Percentiles rank a stretch among this genome's conserved stretches.
These are phyloP conservation scores for Neonectria faginata DNA, from an alignment of 2,329 filamentous ascomycete genomes.

Conservation along the genomic window DNA sequence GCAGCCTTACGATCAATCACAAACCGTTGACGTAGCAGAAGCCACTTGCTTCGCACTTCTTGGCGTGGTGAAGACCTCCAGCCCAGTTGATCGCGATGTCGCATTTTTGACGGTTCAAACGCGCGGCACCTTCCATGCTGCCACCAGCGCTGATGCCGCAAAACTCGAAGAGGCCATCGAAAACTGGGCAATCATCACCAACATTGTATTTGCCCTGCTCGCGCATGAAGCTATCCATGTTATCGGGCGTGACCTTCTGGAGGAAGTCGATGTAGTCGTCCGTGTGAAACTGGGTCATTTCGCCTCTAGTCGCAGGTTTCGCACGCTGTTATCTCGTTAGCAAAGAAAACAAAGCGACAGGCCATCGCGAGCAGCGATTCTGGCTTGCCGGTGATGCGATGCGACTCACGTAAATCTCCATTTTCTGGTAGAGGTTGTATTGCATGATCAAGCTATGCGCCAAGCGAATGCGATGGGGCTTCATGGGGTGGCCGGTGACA, in stretches of 20 bases:
- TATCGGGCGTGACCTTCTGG: conserved; percentile 95
- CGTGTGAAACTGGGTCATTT: conserved; percentile 95
- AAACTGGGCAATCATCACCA: conserved; percentile 96
- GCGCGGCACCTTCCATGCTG: conserved; percentile 91
- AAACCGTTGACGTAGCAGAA: conserved; percentile 98
- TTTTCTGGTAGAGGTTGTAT: conserved; percentile 94
- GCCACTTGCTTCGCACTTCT: conserved; percentile 94
- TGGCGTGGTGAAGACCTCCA: conserved; percentile 95
- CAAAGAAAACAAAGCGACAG: not conserved
- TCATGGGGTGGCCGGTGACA: conserved; percentile 97
- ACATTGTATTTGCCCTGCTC: conserved; percentile 96
- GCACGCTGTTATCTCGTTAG: conserved; percentile 70
- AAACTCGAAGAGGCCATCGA: conserved; percentile 97
- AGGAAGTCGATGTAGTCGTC: conserved; percentile 97
- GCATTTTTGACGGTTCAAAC: conserved; percentile 89
- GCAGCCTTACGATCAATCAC: conserved; percentile 40
- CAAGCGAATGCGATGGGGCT: conserved; percentile 93
- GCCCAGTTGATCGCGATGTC: conserved; percentile 99
- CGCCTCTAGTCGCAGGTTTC: conserved; percentile 87
- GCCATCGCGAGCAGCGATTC: not conserved
- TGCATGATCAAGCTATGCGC: conserved; percentile 97
- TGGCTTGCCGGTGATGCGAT: conserved; percentile 3
- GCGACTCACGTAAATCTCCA: conserved; percentile 89
- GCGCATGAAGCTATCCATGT: conserved; percentile 93
- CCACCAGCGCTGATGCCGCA: conserved; percentile 94